These are phyloP conservation scores for Sugiyamaella japonica DNA, from an alignment of 1,139 yeast genomes.

Conservation along the genomic window DNA sequence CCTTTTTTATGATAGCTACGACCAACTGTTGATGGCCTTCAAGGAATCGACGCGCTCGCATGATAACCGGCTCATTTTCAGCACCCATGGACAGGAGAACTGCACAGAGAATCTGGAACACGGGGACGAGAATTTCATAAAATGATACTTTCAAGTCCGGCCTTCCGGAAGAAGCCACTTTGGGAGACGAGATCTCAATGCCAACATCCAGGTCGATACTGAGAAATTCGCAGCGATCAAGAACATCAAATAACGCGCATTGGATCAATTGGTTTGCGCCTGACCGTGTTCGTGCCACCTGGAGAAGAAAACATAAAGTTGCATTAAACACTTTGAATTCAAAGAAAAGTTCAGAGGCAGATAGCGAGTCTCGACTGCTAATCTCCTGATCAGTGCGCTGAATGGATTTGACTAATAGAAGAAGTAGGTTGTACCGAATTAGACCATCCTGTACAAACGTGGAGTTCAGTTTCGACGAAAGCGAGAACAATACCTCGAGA, in stretches of 20 bases:
- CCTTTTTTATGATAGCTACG: conserved; percentile 70
- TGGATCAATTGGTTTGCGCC: conserved; percentile 81
- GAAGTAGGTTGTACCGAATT: conserved; percentile 63
- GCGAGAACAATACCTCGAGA: conserved; percentile 65
- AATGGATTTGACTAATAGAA: conserved; percentile 64
- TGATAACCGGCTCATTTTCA: conserved; percentile 63
- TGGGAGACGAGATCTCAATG: conserved; percentile 40
- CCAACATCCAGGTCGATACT: conserved; percentile 81
- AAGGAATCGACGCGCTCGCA: conserved; percentile 56
- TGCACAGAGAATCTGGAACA: conserved; percentile 71
- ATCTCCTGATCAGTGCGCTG: conserved; percentile 68
- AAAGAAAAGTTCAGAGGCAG: conserved; percentile 40
- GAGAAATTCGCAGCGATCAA: conserved; percentile 59
- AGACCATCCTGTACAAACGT: conserved; percentile 61
- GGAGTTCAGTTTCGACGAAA: conserved; percentile 53
- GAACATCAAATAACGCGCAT: conserved; percentile 62
- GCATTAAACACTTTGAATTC: conserved; percentile 65
- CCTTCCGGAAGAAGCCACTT: background rate
- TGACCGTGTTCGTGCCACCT: conserved; percentile 69
- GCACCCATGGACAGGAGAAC: conserved; percentile 77
- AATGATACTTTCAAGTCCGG: conserved; percentile 33
- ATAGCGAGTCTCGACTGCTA: conserved; percentile 29
- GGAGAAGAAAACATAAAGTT: conserved; percentile 63
- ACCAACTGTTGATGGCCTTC: conserved; percentile 56
- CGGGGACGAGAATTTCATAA: conserved; percentile 72